Evolutionary conservation across 345 rosid genomes (phyloP), one percentile per base, ranked within the genome.

Genomic region (Arabis alpina): DNA sequence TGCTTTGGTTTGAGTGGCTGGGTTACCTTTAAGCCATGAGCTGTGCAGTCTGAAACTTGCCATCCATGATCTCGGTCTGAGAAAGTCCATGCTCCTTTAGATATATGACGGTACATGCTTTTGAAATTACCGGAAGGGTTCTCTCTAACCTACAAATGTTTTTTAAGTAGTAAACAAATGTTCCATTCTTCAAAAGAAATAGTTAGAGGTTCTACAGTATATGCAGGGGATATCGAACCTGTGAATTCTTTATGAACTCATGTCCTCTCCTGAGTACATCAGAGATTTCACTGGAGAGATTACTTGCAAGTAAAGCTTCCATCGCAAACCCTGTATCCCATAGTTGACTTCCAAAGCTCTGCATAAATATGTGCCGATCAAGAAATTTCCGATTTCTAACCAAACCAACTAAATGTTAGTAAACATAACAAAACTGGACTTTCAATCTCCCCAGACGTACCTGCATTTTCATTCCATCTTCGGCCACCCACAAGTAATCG

Each of bases 11-110:
- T 64, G 2, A 43, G 16, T 0, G 32, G 44, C 8, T 53, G 30
- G 8, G 13, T 37, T 53, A 87, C 89, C 80, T 81, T 88, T 37
- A 85, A 49, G 10, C 85, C 89, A 73, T 88, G 88, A 15, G 85
- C 88, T 10, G 90, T 88, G 71, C 93, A 88, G 71, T 88, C 93
- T 30, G 93, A 85, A 54, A 85, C 90, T 76, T 83, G 90, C 90
- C 90, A 87, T 25, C 93, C 90, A 10, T 87, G 90, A 66, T 85
- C 93, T 62, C 74, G 85, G 61, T 79, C 84, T 4, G 90, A 85
- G 68, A 87, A 87, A 19, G 93, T 82, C 93, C 93, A 87, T 6
- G 90, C 73, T 37, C 93, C 93, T 75, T 85, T 85, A 0, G 87
- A 83, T 12, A 83, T 87, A 50, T 87, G 88, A n/a, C 93, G 83